Percentiles rank a stretch among this genome's conserved stretches.
These are phyloP conservation scores for Sorghum bicolor DNA, from an alignment of 176 grass and related monocot genomes.

Conservation along the genomic window DNA sequence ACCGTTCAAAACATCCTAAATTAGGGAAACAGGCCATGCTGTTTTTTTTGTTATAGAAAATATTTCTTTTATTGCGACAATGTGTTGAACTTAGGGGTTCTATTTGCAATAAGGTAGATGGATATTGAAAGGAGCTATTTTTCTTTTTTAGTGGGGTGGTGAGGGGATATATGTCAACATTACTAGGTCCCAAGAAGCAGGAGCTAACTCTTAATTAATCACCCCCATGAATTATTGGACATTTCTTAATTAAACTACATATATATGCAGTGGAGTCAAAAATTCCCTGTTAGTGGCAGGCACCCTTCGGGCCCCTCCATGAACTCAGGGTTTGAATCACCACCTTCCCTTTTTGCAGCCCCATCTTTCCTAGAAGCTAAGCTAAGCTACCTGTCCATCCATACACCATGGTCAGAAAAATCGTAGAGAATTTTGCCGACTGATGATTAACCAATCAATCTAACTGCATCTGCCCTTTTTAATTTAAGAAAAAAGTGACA, in stretches of 20 bases:
- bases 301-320: constrained; percentile 52
- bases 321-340: constrained; percentile 34
- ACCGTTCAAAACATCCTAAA: not conserved
- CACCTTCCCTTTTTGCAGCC: constrained; percentile 40
- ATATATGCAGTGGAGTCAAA: constrained; percentile 25
- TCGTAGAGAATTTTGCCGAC: constrained; percentile 18
- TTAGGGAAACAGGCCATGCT: not conserved
- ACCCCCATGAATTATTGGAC: constrained; percentile 16
- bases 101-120: not conserved
- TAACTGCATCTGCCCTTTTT: not conserved
- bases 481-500: not conserved
- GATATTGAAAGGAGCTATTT: not conserved
- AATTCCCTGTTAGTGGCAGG: constrained; percentile 78
- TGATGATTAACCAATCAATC: not conserved
- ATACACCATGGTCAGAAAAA: constrained; percentile 31
- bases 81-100: not conserved
- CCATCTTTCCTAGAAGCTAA: constrained; percentile 34
- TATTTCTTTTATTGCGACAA: not conserved
- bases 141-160: not conserved
- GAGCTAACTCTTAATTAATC: constrained; percentile 3
- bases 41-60: not conserved
- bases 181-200: constrained; percentile 40
- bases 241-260: not conserved
- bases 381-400: not conserved
- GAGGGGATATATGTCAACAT: not conserved